phyloP scores from a whole-genome alignment of 257 asterid species.

The Cinchona pubescens region DNA sequence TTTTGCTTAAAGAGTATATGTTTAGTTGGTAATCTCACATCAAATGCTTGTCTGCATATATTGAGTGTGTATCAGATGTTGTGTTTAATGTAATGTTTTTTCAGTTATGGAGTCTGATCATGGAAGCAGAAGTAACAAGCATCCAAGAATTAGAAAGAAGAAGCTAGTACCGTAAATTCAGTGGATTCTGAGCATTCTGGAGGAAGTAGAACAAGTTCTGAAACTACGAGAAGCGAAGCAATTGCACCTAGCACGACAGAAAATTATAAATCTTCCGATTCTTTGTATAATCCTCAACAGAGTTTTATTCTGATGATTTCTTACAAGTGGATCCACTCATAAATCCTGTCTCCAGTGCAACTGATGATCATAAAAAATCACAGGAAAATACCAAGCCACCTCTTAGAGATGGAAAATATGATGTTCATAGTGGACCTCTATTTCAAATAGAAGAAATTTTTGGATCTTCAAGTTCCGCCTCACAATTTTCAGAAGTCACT shows the following conservation, averaged over 20 bases:
- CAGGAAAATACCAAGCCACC: conserved; percentile 9
- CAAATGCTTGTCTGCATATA: background rate
- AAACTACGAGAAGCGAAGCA: conserved; percentile 20
- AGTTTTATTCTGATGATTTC: conserved; percentile 28
- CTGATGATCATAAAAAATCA: conserved; percentile 4
- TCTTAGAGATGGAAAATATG: conserved; percentile 13
- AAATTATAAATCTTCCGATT: conserved; percentile 34
- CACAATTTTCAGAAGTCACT: conserved; percentile 34
- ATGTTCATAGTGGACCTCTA: conserved; percentile 28
- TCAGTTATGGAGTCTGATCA: conserved; percentile 38
- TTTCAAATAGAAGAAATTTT: conserved; percentile 22
- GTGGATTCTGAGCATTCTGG: conserved; percentile 22
- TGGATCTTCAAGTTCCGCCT: conserved; percentile 30
- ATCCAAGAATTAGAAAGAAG: conserved; percentile 20
- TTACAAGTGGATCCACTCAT: conserved; percentile 29
- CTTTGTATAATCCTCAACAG: conserved; percentile 36
- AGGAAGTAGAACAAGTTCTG: conserved; percentile 24
- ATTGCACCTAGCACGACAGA: conserved; percentile 15
- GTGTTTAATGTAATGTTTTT: conserved; percentile 4
- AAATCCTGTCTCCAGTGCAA: conserved; percentile 21
- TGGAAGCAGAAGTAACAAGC: conserved; percentile 25
- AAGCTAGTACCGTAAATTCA: conserved; percentile 12
- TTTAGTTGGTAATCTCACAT: background rate
- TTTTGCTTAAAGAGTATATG: background rate
- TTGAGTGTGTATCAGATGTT: background rate